phyloP scores from a whole-genome alignment of 192 early-diverging fungal species.

The Paraglomus brasilianum region DNA sequence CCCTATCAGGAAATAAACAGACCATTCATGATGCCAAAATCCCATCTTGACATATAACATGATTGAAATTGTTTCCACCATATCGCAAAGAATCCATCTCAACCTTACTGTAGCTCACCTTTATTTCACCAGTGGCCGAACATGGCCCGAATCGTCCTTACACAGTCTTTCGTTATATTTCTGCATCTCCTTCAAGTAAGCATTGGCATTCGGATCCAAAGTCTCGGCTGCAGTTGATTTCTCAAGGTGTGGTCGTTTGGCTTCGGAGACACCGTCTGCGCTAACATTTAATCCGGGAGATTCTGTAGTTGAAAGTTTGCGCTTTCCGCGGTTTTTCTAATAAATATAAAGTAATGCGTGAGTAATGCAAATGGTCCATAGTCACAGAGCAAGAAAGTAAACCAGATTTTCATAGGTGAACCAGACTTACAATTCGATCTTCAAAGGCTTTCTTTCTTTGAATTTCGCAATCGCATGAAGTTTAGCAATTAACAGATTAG shows the following conservation, averaged over 20 bases:
- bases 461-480: background rate
- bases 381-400: background rate
- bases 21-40: too few relatives aligned
- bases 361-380: background rate
- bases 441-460: constrained; percentile 35
- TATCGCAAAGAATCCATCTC: background rate
- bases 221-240: constrained; percentile 10
- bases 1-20: too few relatives aligned
- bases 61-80: background rate
- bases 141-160: constrained; percentile 31
- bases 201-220: constrained; percentile 34
- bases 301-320: constrained; percentile 23
- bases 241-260: constrained; percentile 19
- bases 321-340: constrained; percentile 32
- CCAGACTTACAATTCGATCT: constrained; percentile 34
- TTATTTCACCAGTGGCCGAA: constrained; percentile 34
- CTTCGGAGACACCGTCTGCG: constrained; percentile 18
- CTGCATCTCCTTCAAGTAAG: constrained; percentile 35
- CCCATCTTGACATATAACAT: background rate
- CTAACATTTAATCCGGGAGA: too few relatives aligned
- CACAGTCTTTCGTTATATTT: constrained; percentile 32
- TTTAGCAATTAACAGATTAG: too few relatives aligned
- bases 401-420: background rate
- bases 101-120: background rate
- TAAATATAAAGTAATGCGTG: background rate